Evolutionary conservation across 495 filamentous ascomycete genomes (phyloP).

Genomic region (Daldinia loculata): DNA sequence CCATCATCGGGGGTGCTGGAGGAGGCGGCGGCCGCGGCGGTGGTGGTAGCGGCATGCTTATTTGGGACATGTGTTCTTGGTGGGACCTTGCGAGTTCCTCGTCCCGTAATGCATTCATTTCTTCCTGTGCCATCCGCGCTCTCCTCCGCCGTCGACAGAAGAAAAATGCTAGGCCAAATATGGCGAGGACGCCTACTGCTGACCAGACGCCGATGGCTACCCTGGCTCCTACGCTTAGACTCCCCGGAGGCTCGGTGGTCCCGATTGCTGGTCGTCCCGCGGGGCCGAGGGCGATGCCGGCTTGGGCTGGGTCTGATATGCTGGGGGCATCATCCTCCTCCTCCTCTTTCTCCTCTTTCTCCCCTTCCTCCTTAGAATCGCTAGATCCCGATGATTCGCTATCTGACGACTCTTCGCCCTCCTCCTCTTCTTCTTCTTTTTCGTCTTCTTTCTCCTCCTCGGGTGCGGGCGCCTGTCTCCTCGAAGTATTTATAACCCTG

Average conservation of each 20-base stretch:
- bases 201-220: slow-evolving; percentile 37
- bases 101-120: slow-evolving; percentile 28
- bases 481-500: slow-evolving; percentile 1
- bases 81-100: slow-evolving; percentile 31
- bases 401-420: neutral
- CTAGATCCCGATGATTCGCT: slow-evolving; percentile 6
- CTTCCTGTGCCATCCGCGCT: slow-evolving; percentile 15
- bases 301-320: slow-evolving; percentile 12
- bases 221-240: slow-evolving; percentile 28
- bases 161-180: slow-evolving; percentile 27
- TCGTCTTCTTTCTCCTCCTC: slow-evolving; percentile 11
- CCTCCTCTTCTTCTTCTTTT: slow-evolving; percentile 1
- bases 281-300: slow-evolving; percentile 20
- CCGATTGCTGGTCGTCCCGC: slow-evolving; percentile 28
- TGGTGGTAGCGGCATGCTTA: slow-evolving; percentile 7
- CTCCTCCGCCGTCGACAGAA: slow-evolving; percentile 26
- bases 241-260: slow-evolving; percentile 15
- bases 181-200: slow-evolving; percentile 25
- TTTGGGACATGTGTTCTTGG: slow-evolving; percentile 16
- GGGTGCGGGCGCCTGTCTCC: slow-evolving; percentile 7
- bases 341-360: neutral
- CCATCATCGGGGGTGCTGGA: neutral
- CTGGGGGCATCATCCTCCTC: slow-evolving; percentile 5
- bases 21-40: neutral
- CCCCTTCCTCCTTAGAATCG: slow-evolving; percentile 1